Evolutionary conservation across 2,329 filamentous ascomycete genomes (phyloP).

Genomic region (Lachnellula cervina): DNA sequence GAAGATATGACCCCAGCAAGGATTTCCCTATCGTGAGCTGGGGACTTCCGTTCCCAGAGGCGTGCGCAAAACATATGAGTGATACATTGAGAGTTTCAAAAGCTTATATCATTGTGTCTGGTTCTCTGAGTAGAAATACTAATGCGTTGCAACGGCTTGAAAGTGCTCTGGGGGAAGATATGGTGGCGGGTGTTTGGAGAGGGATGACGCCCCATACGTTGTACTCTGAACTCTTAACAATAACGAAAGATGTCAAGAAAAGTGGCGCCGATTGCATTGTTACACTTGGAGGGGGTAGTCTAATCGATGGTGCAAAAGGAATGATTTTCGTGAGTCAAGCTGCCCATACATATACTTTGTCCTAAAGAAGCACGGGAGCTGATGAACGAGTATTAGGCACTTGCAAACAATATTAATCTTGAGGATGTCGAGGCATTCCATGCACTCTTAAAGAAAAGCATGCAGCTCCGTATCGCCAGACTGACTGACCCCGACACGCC

Average conservation of each 20-base stretch:
- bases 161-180: constrained; percentile 18
- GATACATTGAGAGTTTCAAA: neutral
- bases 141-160: constrained; percentile 19
- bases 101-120: constrained; percentile 22
- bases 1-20: neutral
- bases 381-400: constrained; percentile 20
- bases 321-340: constrained; percentile 10
- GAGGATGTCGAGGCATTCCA: neutral
- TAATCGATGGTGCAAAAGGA: constrained; percentile 26
- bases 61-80: neutral
- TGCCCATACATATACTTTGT: neutral
- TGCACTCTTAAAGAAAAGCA: neutral
- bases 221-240: constrained; percentile 23
- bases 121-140: constrained; percentile 27
- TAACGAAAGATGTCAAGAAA: constrained; percentile 7
- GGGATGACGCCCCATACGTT: constrained; percentile 26
- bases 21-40: neutral
- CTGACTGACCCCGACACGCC: neutral
- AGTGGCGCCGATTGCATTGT: constrained; percentile 34
- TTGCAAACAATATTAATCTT: constrained; percentile 39
- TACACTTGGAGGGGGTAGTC: constrained; percentile 27
- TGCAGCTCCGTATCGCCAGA: neutral
- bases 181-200: constrained; percentile 23
- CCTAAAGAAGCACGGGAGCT: neutral
- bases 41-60: neutral